These are phyloP conservation scores for Hylodesmum podocarpum DNA, from an alignment of 306 rosid genomes.

Conservation along the genomic window DNA sequence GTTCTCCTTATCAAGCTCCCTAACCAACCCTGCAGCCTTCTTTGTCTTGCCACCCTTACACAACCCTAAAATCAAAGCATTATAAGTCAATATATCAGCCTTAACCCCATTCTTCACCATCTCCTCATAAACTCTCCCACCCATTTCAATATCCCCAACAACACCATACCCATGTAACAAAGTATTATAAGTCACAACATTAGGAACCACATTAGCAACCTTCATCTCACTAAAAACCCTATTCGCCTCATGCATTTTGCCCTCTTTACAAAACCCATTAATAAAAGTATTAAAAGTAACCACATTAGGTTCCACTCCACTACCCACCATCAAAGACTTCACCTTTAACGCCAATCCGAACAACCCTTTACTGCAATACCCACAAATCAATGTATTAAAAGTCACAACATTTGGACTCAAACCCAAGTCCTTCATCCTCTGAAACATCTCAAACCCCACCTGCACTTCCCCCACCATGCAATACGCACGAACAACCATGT, in stretches of 20 bases:
- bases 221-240: slow-evolving; percentile 71
- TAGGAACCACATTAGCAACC: slow-evolving; percentile 54
- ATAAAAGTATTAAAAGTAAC: slow-evolving; percentile 72
- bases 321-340: slow-evolving; percentile 51
- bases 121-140: slow-evolving; percentile 64
- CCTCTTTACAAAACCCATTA: slow-evolving; percentile 67
- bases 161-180: slow-evolving; percentile 70
- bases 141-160: slow-evolving; percentile 62
- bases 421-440: slow-evolving; percentile 68
- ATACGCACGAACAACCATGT: slow-evolving; percentile 67
- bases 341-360: slow-evolving; percentile 58
- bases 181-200: slow-evolving; percentile 66
- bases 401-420: slow-evolving; percentile 62
- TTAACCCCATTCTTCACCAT: slow-evolving; percentile 59
- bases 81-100: slow-evolving; percentile 74
- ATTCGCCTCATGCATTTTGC: slow-evolving; percentile 69
- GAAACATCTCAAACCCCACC: slow-evolving; percentile 50
- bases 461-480: slow-evolving; percentile 67
- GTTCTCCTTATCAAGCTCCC: slow-evolving; percentile 61
- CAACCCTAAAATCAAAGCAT: slow-evolving; percentile 79
- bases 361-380: slow-evolving; percentile 69
- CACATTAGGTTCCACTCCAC: slow-evolving; percentile 57
- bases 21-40: slow-evolving; percentile 73
- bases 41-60: slow-evolving; percentile 84
- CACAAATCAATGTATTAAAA: slow-evolving; percentile 70